These are phyloP conservation scores for Ceratocystis cacaofunesta DNA, from an alignment of 2,329 filamentous ascomycete species.

Conservation along the genomic window DNA sequence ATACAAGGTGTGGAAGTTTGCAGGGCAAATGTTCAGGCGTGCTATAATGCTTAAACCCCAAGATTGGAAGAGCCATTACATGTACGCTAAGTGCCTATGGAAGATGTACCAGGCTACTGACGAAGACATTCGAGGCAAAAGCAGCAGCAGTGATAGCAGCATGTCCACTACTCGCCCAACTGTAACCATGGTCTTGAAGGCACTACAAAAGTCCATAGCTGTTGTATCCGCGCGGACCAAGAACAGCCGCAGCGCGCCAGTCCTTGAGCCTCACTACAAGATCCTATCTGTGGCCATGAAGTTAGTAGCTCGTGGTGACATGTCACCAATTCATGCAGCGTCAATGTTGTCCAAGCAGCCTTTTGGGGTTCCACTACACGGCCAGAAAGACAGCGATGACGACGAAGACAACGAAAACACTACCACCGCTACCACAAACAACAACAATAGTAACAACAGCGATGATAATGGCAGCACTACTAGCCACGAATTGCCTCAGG, in stretches of 20 bases:
- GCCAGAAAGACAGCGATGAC: conserved; percentile 2
- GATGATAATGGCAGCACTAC: not conserved
- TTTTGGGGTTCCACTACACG: conserved; percentile 27
- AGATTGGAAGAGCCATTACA: conserved; percentile 47
- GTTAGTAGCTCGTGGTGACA: conserved; percentile 44
- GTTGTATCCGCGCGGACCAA: conserved; percentile 38
- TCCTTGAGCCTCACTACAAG: conserved; percentile 87
- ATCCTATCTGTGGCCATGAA: conserved; percentile 72
- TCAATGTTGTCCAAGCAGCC: conserved; percentile 42
- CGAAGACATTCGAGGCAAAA: conserved; percentile 25
- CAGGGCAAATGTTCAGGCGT: conserved; percentile 40
- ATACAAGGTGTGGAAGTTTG: conserved; percentile 48
- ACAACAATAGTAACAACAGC: conserved; percentile 22
- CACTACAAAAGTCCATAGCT: conserved; percentile 37
- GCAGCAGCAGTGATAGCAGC: conserved; percentile 11
- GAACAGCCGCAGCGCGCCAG: conserved; percentile 52
- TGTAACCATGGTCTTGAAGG: conserved; percentile 30
- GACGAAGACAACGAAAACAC: conserved; percentile 30
- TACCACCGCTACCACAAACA: no score
- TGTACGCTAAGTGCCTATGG: conserved; percentile 48
- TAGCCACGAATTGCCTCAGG: conserved; percentile 10
- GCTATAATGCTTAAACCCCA: conserved; percentile 39
- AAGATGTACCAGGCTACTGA: conserved; percentile 44
- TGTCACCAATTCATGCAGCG: conserved; percentile 35
- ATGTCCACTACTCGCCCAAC: conserved; percentile 23